Conservation (phyloP, 2,329 filamentous ascomycete species). For the Tolypocladium ovalisporum region DNA sequence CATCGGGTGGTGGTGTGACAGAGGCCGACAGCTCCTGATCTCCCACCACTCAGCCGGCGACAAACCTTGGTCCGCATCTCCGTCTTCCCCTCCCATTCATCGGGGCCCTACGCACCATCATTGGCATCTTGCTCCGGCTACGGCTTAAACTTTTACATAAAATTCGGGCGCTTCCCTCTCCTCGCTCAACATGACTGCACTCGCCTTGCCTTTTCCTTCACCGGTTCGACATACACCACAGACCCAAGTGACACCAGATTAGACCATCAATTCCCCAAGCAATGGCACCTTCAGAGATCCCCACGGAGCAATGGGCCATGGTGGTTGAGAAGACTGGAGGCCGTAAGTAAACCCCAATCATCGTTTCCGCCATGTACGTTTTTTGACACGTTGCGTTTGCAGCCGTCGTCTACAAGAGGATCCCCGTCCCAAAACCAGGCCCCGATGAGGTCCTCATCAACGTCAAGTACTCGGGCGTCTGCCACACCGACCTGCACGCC, state of each 20-base stretch:
- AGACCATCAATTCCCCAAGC: neutral
- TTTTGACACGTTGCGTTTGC: neutral
- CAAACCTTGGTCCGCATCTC: neutral
- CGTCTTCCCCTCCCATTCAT: neutral
- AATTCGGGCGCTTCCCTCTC: neutral
- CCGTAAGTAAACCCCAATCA: conserved; percentile 31
- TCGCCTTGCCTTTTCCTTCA: neutral
- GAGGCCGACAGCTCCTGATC: neutral
- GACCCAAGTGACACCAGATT: neutral
- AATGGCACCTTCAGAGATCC: conserved; percentile 41
- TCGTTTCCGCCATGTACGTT: neutral
- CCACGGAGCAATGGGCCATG: conserved; percentile 81
- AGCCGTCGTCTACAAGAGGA: conserved; percentile 65
- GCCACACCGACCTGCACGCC: conserved; percentile 74
- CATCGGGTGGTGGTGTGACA: neutral
- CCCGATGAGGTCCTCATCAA: conserved; percentile 88
- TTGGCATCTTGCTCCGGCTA: neutral
- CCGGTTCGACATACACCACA: neutral
- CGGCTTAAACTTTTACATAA: neutral
- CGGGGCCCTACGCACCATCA: neutral
- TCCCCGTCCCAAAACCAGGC: conserved; percentile 69
- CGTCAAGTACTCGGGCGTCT: conserved; percentile 83
- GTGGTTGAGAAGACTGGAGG: conserved; percentile 75
- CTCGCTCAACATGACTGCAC: neutral
- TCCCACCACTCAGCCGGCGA: neutral